Evolutionary conservation across 352 stramenopile genomes (phyloP), one percentile per base, ranked within the genome.

Genomic region (Globisporangium rhizosaccharum): DNA sequence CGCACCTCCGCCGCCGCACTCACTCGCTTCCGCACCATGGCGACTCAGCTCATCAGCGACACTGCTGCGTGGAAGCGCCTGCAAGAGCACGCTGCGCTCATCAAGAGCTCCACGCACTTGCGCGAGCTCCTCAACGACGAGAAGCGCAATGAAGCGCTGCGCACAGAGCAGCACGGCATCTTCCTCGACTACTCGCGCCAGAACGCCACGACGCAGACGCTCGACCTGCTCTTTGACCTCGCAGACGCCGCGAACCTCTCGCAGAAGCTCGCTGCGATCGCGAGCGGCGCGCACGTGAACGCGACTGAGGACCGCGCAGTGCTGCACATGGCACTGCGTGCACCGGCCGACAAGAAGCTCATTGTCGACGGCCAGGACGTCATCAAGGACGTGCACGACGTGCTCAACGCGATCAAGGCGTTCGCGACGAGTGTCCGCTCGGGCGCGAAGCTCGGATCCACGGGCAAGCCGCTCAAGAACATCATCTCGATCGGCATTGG

Each of bases 401-500:
- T 99, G 30, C 80, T 99, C 47, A 85, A 98, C 76, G 81, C 92
- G 57, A 96, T 99, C 61, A 94, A 96, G 56, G 62, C 76, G 25
- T 99, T 99, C 70, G 91, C 94, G 3, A 68, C 90, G 51, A 79
- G 73, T 11, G 87, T 99, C 39, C 89, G 96, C 48, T 89, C 75
- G 23, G 96, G 97, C 41, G 66, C 82, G 47, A 77, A 87, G 63
- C 59, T 76, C 48, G 93, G 96, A 20, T 92, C 86, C 56, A 99
- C 97, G 14, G 96, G 96, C 57, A 99, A 99, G 73, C 46, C 59
- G 36, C 67, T 99, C 8, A 96, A 83, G 61, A 97, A 98, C 69
- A 85, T 99, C 50, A 78, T 99, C 41, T 98, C 94, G 36, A 96
- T 99, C 56, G 96, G 96, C 17, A 99, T 99, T 59, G 97, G 97